Percentiles rank a stretch among this genome's conserved stretches.
These are phyloP conservation scores for Fraxinus ornus DNA, from an alignment of 305 asterid genomes.

Conservation along the genomic window DNA sequence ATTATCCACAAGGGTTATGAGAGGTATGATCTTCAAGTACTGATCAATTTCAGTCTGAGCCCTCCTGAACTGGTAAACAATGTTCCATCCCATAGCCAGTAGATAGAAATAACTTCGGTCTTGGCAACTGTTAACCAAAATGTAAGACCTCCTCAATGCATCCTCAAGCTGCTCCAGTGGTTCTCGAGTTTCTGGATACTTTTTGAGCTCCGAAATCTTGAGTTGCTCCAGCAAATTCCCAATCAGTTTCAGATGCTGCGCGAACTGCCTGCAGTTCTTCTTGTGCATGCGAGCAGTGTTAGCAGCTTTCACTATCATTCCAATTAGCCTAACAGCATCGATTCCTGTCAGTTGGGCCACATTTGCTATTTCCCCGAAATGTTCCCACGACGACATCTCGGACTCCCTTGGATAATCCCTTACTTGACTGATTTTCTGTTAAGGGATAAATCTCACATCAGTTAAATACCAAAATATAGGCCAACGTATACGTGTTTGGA, in stretches of 20 bases:
- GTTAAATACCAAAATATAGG: background rate
- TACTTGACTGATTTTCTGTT: background rate
- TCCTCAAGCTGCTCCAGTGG: slow-evolving; percentile 85
- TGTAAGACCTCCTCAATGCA: slow-evolving; percentile 71
- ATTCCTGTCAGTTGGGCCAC: slow-evolving; percentile 69
- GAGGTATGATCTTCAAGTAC: slow-evolving; percentile 81
- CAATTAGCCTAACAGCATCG: slow-evolving; percentile 69
- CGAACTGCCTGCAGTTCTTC: slow-evolving; percentile 73
- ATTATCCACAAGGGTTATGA: slow-evolving; percentile 82
- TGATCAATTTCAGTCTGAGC: slow-evolving; percentile 84
- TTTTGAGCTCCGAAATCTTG: slow-evolving; percentile 60
- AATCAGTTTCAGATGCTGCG: slow-evolving; percentile 67
- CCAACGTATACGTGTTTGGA: background rate
- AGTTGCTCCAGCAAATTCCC: slow-evolving; percentile 77
- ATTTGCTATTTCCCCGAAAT: slow-evolving; percentile 75
- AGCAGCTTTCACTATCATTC: slow-evolving; percentile 82
- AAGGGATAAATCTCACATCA: background rate
- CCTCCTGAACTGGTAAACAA: slow-evolving; percentile 81
- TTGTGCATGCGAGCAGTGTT: slow-evolving; percentile 83
- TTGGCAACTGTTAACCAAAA: slow-evolving; percentile 79
- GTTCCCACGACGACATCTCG: slow-evolving; percentile 66
- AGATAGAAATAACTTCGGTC: slow-evolving; percentile 77
- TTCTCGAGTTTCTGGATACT: slow-evolving; percentile 61
- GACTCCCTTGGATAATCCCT: slow-evolving; percentile 7
- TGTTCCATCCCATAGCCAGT: slow-evolving; percentile 96